Base-by-base conservation (phyloP, 164 flowering plant genomes). In the Cinnamomum micranthum region DNA sequence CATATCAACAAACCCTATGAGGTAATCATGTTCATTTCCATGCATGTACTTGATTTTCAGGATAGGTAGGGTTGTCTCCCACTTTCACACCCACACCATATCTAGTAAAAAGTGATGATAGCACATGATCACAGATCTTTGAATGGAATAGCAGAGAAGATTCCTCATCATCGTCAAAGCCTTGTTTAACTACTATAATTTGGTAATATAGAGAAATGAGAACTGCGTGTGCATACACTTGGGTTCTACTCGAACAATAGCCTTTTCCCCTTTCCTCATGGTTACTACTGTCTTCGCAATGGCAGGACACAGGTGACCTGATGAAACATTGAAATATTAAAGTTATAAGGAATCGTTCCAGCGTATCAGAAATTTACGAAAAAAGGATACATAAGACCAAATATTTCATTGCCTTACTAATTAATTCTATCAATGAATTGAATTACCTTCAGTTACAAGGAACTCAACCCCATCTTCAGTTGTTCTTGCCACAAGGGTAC, bases 221-320 rank as follows among this genome's bases (percentile, higher is more conserved):
- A 60, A 64, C 3, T 10, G 28, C 33, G 7, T 64, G 28, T 17
- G 75, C 85, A 28, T 71, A 83, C 83, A 83, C 70, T 73, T 27
- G 31, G 85, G 82, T 33, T 79, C 69, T 64, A 81, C 85, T 62
- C 71, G 74, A 52, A 83, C 50, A 70, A 73, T 65, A 7, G 76
- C 85, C 64, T 77, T 73, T 71, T 83, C 85, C 63, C 81, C 83
- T 41, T 81, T 83, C 71, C 83, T 79, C 85, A 83, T 79, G n/a
- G 84, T 83, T 11, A 79, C 77, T 25, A 83, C 82, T 6, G 80
- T 55, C 71, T 79, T 79, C 23, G 83, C 78, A 68, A 83, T 65
- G 71, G 85, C 83, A 77, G 85, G 82, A 69, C 83, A 83, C 6
- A 81, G 62, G 72, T 74, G 83, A 41, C 82, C 85, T 83, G 71